Evolutionary conservation across 257 asterid genomes (phyloP).

Genomic region (Solanum neorickii): DNA sequence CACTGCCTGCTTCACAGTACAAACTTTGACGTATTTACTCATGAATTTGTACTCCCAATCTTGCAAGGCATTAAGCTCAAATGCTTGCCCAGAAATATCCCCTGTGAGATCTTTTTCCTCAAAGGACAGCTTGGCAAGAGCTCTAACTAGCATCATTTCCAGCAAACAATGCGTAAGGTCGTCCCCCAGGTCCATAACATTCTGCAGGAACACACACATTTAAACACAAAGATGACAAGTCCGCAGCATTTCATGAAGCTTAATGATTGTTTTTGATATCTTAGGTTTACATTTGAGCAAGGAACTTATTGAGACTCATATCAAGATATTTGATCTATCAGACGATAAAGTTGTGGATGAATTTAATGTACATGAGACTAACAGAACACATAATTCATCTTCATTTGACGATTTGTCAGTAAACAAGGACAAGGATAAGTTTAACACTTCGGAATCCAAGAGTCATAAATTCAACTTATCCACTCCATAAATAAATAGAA

Average conservation of each 20-base stretch:
- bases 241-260: not conserved
- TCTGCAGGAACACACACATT: constrained; percentile 23
- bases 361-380: not conserved
- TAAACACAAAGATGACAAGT: not conserved
- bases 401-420: not conserved
- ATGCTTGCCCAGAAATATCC: constrained; percentile 64
- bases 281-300: not conserved
- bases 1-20: no score
- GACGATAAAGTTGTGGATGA: not conserved
- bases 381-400: not conserved
- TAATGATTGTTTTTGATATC: not conserved
- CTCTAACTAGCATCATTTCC: constrained; percentile 91
- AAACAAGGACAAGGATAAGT: not conserved
- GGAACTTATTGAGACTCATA: not conserved
- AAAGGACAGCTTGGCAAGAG: constrained; percentile 89
- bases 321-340: not conserved
- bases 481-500: not conserved
- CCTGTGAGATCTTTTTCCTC: constrained; percentile 72
- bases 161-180: constrained; percentile 87
- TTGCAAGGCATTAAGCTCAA: constrained; percentile 71
- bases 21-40: no score
- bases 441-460: not conserved
- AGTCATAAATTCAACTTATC: not conserved
- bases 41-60: no score
- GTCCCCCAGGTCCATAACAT: constrained; percentile 88